Percentiles rank a stretch among this genome's conserved stretches.
These are phyloP conservation scores for Ocimum tenuiflorum DNA, from an alignment of 257 asterid genomes.

Conservation along the genomic window DNA sequence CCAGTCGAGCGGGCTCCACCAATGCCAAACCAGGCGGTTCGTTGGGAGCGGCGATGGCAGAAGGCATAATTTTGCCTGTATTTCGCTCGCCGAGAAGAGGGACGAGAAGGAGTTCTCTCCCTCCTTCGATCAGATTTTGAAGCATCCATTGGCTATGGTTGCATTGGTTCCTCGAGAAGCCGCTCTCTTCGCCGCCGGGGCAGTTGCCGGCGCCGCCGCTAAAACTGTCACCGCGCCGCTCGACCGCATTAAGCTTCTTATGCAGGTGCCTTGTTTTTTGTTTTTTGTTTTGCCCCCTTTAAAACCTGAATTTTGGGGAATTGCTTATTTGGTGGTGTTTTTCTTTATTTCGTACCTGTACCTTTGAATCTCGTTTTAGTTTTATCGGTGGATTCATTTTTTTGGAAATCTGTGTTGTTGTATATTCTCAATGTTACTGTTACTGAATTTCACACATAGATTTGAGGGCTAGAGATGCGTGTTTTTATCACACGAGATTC, in stretches of 20 bases:
- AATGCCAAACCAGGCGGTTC: constrained; percentile 23
- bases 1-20: constrained; percentile 20
- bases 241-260: constrained; percentile 83
- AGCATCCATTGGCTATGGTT: constrained; percentile 64
- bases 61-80: constrained; percentile 50
- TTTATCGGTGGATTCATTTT: not conserved
- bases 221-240: constrained; percentile 92
- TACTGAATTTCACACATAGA: not conserved
- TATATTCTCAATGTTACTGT: not conserved
- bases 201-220: constrained; percentile 86
- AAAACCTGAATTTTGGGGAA: not conserved
- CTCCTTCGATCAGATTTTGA: constrained; percentile 52
- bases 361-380: not conserved
- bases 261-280: constrained; percentile 56
- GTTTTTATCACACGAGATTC: not conserved
- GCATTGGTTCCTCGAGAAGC: constrained; percentile 78
- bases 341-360: not conserved
- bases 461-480: not conserved
- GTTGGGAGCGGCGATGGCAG: constrained; percentile 9
- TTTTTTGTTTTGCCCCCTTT: not conserved
- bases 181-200: constrained; percentile 90
- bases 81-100: constrained; percentile 53
- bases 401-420: not conserved
- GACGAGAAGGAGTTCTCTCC: constrained; percentile 49
- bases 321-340: not conserved